Base-by-base conservation (phyloP, 345 rosid species). In the Aquilaria yunnanensis region DNA sequence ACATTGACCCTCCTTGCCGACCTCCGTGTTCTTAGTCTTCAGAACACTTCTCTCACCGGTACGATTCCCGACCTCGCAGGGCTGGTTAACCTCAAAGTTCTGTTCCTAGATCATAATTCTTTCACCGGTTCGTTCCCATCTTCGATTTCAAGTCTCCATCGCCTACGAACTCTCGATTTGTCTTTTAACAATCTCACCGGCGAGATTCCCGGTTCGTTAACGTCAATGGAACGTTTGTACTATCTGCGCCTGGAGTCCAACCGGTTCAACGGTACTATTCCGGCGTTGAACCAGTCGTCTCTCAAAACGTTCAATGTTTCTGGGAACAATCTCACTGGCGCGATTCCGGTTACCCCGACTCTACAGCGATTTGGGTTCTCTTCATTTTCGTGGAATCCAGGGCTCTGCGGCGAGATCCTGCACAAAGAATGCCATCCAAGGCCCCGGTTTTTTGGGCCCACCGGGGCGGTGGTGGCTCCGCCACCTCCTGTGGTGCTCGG, bases 11-110 rank as follows among this genome's bases (percentile, higher is more conserved):
- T 65, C 41, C 96, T 92, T 50, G 90, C 77, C 78, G 90, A 92
- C 81, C 96, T 92, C 29, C 89, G 98, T 3, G 97, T 92, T 57
- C 82, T 92, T 50, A 79, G 93, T 68, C 94, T 92, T 32, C 89
- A 87, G 50, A 89, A 85, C 86, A 79, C 61, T 81, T 89, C 97
- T 6, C 85, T 92, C 63, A 72, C 79, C 60, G 98, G 97, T 3
- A 78, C 83, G 16, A 64, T 89, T 53, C 98, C 98, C 0, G 94
- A 92, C 61, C 72, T 89, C 9, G 89, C 98, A 32, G 61, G 62
- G 4, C 87, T 92, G 55, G 10, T 72, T 67, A 89, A 87, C 63
- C 90, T 92, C 72, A 92, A 89, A 58, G 69, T 87, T 9, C 80
- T 92, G 31, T 89, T 83, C 67, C 86, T 89, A 13, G 87, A 80